These are phyloP conservation scores for Kondoa malvinella DNA, from an alignment of 768 basidiomycete species.

Conservation along the genomic window DNA sequence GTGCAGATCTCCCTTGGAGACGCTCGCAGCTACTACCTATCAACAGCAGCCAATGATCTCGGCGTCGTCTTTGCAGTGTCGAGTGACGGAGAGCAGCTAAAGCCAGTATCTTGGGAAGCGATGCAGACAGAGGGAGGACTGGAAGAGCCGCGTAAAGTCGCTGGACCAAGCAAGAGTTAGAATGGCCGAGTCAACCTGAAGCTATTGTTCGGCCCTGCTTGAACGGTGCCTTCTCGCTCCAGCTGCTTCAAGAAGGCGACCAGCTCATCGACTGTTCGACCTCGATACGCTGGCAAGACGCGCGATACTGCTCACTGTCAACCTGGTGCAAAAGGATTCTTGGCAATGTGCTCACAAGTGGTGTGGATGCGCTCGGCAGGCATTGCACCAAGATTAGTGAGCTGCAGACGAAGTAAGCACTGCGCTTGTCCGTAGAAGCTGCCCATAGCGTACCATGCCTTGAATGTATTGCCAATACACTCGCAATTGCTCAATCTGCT, in stretches of 20 bases:
- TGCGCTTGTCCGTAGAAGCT: background rate
- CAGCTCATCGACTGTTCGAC: constrained; percentile 57
- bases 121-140: constrained; percentile 31
- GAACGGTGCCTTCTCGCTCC: constrained; percentile 56
- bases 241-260: constrained; percentile 64
- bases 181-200: constrained; percentile 13
- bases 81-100: constrained; percentile 29
- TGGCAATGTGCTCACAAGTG: background rate
- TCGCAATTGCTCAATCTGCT: constrained; percentile 68
- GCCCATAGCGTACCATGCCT: constrained; percentile 21
- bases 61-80: constrained; percentile 69
- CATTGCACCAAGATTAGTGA: constrained; percentile 64
- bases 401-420: constrained; percentile 44
- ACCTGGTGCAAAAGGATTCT: constrained; percentile 26
- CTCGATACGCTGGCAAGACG: constrained; percentile 63
- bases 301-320: constrained; percentile 44
- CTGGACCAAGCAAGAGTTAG: constrained; percentile 20
- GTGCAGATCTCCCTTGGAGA: background rate
- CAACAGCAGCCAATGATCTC: constrained; percentile 73
- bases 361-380: constrained; percentile 68
- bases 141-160: constrained; percentile 33
- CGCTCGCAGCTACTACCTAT: constrained; percentile 58
- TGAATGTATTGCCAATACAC: constrained; percentile 88
- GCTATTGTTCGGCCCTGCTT: constrained; percentile 15
- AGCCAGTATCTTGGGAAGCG: constrained; percentile 34